Base-by-base conservation (phyloP, 768 basidiomycete genomes). In the Termitomyces sp. region DNA sequence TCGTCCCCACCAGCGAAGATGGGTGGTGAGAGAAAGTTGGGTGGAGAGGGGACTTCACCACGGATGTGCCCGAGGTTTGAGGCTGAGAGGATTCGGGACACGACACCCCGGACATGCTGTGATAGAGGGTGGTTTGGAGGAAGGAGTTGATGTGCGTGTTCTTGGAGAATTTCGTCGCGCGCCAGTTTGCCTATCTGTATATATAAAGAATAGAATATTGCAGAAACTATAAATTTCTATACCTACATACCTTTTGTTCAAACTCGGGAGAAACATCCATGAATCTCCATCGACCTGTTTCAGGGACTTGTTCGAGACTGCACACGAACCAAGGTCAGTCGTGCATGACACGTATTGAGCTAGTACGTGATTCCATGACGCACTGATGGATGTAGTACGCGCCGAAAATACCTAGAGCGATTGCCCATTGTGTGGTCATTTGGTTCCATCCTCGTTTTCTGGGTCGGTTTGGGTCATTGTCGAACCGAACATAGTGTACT, bases 201-300 rank as follows among this genome's bases (percentile, higher is more conserved):
- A n/a, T n/a, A n/a, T n/a, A n/a, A n/a, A n/a, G n/a, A n/a, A n/a
- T n/a, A n/a, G n/a, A n/a, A n/a, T n/a, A n/a, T n/a, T n/a, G n/a
- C n/a, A n/a, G n/a, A n/a, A n/a, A n/a, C n/a, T n/a, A n/a, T n/a
- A n/a, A n/a, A n/a, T n/a, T n/a, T n/a, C n/a, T n/a, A n/a, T n/a
- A n/a, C n/a, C n/a, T n/a, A n/a, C n/a, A n/a, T n/a, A n/a, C n/a
- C n/a, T n/a, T 65, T 7, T 78, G 73, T 70, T 94, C 91, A 27
- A 68, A 70, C 49, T 75, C 73, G 0, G 77, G 77, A 39, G 78
- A 78, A 3, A 86, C 77, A 64, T 90, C 88, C 82, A 98, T 96
- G 66, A 95, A 97, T 20, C 95, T 72, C 81, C 87, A 88, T 53
- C 95, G 73, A 0, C 93, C 92, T 0, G 92, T 95, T 65, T 94